Evolutionary conservation across 352 stramenopile genomes (phyloP).

Genomic region (Phytopythium oedochilum): DNA sequence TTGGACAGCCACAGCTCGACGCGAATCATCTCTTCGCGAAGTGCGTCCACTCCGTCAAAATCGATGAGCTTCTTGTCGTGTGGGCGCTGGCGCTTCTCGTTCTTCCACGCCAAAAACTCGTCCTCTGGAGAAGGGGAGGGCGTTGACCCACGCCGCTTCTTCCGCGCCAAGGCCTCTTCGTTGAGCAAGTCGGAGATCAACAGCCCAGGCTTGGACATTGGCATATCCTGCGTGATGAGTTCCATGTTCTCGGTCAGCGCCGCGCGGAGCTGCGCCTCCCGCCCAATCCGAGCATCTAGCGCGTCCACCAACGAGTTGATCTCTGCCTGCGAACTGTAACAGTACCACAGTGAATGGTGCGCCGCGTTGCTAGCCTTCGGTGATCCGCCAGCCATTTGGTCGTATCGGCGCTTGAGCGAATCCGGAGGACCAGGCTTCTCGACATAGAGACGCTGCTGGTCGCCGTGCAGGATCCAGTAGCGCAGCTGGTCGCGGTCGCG

Average conservation of each 20-base stretch:
- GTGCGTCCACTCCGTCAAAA: conserved; percentile 36
- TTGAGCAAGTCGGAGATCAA: conserved; percentile 73
- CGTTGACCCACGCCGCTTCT: conserved; percentile 31
- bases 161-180: conserved; percentile 32
- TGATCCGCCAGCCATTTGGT: conserved; percentile 22
- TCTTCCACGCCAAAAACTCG: conserved; percentile 56
- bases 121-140: conserved; percentile 5
- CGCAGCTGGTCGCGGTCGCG: conserved; percentile 47
- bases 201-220: conserved; percentile 61
- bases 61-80: background rate
- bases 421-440: conserved; percentile 43
- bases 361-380: conserved; percentile 11
- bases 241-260: conserved; percentile 65
- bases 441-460: conserved; percentile 63
- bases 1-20: conserved; percentile 60
- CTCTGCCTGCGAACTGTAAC: conserved; percentile 58
- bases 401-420: conserved; percentile 45
- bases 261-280: conserved; percentile 41
- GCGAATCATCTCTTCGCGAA: conserved; percentile 51
- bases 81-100: conserved; percentile 36
- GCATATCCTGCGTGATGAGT: conserved; percentile 55
- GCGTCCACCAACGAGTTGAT: conserved; percentile 54
- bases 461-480: conserved; percentile 78
- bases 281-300: conserved; percentile 40
- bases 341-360: conserved; percentile 50